Evolutionary conservation across 495 filamentous ascomycete genomes (phyloP).

Genomic region (Aspergillus heteromorphus): DNA sequence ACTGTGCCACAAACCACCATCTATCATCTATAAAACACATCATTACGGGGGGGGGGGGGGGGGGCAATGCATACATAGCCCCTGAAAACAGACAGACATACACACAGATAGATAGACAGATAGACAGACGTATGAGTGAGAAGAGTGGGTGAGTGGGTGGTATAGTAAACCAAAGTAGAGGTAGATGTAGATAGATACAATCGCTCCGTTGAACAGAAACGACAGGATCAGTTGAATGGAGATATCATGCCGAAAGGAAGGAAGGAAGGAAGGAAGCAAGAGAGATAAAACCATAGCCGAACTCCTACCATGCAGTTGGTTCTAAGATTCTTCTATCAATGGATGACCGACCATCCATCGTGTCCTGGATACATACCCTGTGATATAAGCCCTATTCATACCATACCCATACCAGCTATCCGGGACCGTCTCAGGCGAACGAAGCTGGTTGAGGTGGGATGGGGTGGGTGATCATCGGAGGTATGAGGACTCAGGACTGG

Average conservation of each 20-base stretch:
- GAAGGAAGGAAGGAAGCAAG: neutral
- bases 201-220: neutral
- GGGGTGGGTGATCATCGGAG: neutral
- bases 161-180: neutral
- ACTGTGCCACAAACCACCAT: neutral
- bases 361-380: neutral
- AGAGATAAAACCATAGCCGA: neutral
- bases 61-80: too few species aligned
- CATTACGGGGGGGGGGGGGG: neutral
- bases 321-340: neutral
- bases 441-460: neutral
- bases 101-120: too few species aligned
- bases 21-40: neutral
- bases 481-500: too few species aligned
- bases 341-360: neutral
- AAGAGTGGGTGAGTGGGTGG: neutral
- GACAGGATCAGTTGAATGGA: neutral
- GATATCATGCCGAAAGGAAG: neutral
- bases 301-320: constrained; percentile 6
- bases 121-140: neutral
- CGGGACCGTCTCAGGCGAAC: neutral
- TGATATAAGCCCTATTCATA: too few species aligned
- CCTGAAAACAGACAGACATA: too few species aligned
- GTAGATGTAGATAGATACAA: neutral
- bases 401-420: too few species aligned